Conservation (phyloP, 2,329 filamentous ascomycete genomes). For the Geosmithia putterillii region DNA sequence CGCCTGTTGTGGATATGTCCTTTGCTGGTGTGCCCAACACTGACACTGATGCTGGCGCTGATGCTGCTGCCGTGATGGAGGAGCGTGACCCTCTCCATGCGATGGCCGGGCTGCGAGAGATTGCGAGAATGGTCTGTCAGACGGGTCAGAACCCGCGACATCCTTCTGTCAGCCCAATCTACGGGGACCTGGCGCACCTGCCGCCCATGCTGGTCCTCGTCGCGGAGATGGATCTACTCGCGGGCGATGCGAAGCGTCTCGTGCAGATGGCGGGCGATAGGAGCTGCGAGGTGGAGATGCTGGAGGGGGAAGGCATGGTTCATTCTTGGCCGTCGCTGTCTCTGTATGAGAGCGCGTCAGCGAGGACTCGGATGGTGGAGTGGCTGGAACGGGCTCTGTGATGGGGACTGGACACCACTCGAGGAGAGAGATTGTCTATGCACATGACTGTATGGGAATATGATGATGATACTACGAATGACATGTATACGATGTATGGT, state of each 20-base stretch:
- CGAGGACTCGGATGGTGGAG: conserved; percentile 12
- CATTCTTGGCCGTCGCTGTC: conserved; percentile 18
- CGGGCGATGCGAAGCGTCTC: conserved; percentile 14
- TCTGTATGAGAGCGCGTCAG: conserved; percentile 13
- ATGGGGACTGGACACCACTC: neutral
- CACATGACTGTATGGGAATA: too few species aligned
- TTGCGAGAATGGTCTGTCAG: conserved; percentile 10
- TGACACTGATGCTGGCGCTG: neutral
- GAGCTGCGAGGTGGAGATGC: conserved; percentile 12
- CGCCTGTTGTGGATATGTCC: conserved; percentile 16
- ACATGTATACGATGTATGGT: too few species aligned
- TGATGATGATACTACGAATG: too few species aligned
- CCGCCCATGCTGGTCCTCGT: conserved; percentile 17
- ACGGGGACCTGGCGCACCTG: conserved; percentile 12
- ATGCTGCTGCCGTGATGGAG: too few species aligned
- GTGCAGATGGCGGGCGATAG: conserved; percentile 11
- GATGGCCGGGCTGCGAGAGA: conserved; percentile 12
- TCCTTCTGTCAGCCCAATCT: conserved; percentile 14
- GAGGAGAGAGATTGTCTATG: neutral
- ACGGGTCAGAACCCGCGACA: conserved; percentile 13
- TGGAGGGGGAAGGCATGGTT: conserved; percentile 17
- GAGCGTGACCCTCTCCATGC: conserved; percentile 14
- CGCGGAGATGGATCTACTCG: conserved; percentile 14
- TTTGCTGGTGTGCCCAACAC: conserved; percentile 13
- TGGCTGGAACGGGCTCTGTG: conserved; percentile 8